Evolutionary conservation across 2,329 filamentous ascomycete species (phyloP).

Genomic region (Rutstroemia sp.): DNA sequence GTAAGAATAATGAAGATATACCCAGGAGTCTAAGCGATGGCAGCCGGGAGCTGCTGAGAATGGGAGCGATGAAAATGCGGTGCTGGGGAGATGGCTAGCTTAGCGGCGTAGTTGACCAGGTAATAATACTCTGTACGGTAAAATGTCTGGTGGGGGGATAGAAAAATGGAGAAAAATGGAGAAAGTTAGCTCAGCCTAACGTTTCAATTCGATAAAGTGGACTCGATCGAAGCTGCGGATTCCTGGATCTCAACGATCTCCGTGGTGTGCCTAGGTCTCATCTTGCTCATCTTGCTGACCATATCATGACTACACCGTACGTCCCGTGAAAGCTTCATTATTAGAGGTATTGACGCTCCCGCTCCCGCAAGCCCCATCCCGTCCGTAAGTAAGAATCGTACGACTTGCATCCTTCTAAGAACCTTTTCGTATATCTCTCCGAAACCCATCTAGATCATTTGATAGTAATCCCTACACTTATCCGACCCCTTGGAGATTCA

Average conservation of each 20-base stretch:
- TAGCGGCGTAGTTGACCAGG: no score
- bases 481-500: background rate
- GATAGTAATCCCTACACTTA: background rate
- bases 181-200: background rate
- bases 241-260: conserved; percentile 5
- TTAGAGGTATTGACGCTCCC: conserved; percentile 2
- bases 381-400: conserved; percentile 4
- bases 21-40: background rate
- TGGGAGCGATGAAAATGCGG: background rate
- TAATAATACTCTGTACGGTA: background rate
- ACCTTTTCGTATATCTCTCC: background rate
- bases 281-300: conserved; percentile 3
- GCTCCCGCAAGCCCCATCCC: conserved; percentile 1
- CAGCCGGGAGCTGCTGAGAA: background rate
- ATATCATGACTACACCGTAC: background rate
- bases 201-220: background rate
- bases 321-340: background rate
- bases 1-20: background rate
- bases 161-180: background rate
- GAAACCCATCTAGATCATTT: conserved; percentile 2
- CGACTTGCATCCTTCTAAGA: conserved; percentile 2
- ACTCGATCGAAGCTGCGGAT: background rate
- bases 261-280: background rate
- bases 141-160: background rate
- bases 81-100: no score